phyloP scores from a whole-genome alignment of 2,329 filamentous ascomycete genomes.

The Calonectria hongkongensis region DNA sequence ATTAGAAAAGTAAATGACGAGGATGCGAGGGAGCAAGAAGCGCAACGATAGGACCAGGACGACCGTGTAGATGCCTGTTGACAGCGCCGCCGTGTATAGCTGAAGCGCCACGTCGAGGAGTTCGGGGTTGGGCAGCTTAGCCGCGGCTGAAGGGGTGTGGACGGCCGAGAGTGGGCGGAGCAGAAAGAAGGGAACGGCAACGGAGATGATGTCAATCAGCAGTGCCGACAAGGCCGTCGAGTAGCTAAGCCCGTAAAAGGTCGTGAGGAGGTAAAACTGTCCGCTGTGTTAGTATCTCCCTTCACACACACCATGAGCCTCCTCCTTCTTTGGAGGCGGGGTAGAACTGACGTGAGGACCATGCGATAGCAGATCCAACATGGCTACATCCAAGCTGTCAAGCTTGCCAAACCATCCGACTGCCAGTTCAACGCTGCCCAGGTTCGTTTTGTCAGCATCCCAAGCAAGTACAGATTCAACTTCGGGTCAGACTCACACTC shows the following conservation, averaged over 20 bases:
- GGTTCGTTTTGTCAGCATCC: constrained; percentile 29
- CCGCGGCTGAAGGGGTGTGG: constrained; percentile 72
- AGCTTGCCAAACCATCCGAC: constrained; percentile 84
- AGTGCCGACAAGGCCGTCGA: constrained; percentile 77
- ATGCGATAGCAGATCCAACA: constrained; percentile 81
- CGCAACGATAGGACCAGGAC: constrained; percentile 81
- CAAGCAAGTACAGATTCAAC: constrained; percentile 4
- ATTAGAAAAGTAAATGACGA: constrained; percentile 85
- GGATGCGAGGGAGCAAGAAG: constrained; percentile 80
- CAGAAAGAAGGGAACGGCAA: constrained; percentile 83
- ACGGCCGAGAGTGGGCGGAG: constrained; percentile 80
- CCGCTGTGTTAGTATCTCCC: constrained; percentile 41
- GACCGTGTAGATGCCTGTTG: constrained; percentile 84
- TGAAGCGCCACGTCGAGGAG: constrained; percentile 80
- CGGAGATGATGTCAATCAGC: constrained; percentile 80
- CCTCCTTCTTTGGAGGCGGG: constrained; percentile 22
- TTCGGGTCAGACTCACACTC: constrained; percentile 68
- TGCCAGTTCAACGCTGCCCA: constrained; percentile 78
- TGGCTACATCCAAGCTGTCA: constrained; percentile 82
- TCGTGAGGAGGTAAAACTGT: constrained; percentile 82
- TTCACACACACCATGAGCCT: neutral
- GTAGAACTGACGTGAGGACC: constrained; percentile 77
- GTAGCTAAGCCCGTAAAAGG: constrained; percentile 84
- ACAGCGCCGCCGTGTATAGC: constrained; percentile 79
- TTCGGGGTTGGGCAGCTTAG: constrained; percentile 74